Evolutionary conservation across 2,329 filamentous ascomycete genomes (phyloP), one percentile per base, ranked within the genome.

Genomic region (Paracoccidioides lutzii): DNA sequence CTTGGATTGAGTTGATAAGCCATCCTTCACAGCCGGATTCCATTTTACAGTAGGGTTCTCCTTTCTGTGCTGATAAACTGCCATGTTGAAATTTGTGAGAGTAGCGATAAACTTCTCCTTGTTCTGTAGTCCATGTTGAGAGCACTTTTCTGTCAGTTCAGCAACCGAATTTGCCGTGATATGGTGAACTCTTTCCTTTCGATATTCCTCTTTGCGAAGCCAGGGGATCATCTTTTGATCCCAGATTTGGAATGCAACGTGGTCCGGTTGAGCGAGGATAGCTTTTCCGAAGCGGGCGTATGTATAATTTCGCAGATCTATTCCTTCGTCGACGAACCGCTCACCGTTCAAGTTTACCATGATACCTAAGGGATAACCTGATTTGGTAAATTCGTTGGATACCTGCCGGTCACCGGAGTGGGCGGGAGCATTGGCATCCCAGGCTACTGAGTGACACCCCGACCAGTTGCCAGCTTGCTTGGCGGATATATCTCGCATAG

Each of bases 331-430:
- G 0, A 86, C 81, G 62, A 86, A 86, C 1, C 83, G 73, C 44
- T 76, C 63, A 0, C 83, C 83, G 0, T 76, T 62, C 0, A 67
- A 65, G 61, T 87, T 86, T 14, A 86, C 56, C 78, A 84, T 85
- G 10, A 86, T 60, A 0, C 83, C 83, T 0, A 86, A 71, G 0
- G 83, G 82, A 60, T 86, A 86, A 0, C 83, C 83, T 0, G 79
- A 83, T 63, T 87, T 87, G 5, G 83, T 87, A 63, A 78, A 84
- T 64, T 85, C 78, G 61, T 87, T 86, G 3, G 82, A 82, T 2
- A 80, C 68, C n/a, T 68, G 69, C 1, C 80, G 74, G 60, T 85
- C 78, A 3, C 83, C 83, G 0, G 70, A 69, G 58, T 80, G 64
- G 0, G 75, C 65, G 0, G 78, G 74, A 0, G 82, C 77, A 62